Percentiles rank a stretch among this genome's conserved stretches.
These are phyloP conservation scores for Clitocybe nebularis DNA, from an alignment of 1,284 basidiomycete genomes.

Conservation along the genomic window DNA sequence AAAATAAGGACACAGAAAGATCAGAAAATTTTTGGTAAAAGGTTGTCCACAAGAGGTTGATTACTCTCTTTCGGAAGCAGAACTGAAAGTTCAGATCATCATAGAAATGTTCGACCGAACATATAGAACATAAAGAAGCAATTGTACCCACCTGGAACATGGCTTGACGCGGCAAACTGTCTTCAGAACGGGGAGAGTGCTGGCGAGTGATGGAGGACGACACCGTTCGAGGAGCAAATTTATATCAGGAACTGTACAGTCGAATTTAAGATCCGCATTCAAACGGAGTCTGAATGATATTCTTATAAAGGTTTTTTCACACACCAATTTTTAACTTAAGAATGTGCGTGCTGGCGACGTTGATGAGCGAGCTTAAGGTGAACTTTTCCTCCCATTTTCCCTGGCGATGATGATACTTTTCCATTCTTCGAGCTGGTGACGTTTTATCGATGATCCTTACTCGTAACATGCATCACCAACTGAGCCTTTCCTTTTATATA, in stretches of 20 bases:
- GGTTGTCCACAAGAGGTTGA: slow-evolving; percentile 68
- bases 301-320: slow-evolving; percentile 1
- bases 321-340: not conserved
- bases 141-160: slow-evolving; percentile 21
- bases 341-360: slow-evolving; percentile 15
- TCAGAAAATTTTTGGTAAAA: slow-evolving; percentile 60
- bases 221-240: slow-evolving; percentile 4
- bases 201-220: no score
- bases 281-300: slow-evolving; percentile 13
- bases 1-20: no score
- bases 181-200: slow-evolving; percentile 7
- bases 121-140: slow-evolving; percentile 6
- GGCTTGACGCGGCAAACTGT: not conserved
- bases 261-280: slow-evolving; percentile 20
- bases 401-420: slow-evolving; percentile 56
- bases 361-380: not conserved
- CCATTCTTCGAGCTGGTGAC: slow-evolving; percentile 68
- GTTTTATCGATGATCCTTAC: slow-evolving; percentile 58
- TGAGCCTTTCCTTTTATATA: slow-evolving; percentile 35
- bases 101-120: slow-evolving; percentile 23
- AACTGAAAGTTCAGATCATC: slow-evolving; percentile 67
- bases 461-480: slow-evolving; percentile 83
- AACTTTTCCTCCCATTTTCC: not conserved
- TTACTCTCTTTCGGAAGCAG: slow-evolving; percentile 77
- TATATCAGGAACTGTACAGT: slow-evolving; percentile 25